Conservation (phyloP, 345 rosid genomes). For the Cardiospermum halicacabum region DNA sequence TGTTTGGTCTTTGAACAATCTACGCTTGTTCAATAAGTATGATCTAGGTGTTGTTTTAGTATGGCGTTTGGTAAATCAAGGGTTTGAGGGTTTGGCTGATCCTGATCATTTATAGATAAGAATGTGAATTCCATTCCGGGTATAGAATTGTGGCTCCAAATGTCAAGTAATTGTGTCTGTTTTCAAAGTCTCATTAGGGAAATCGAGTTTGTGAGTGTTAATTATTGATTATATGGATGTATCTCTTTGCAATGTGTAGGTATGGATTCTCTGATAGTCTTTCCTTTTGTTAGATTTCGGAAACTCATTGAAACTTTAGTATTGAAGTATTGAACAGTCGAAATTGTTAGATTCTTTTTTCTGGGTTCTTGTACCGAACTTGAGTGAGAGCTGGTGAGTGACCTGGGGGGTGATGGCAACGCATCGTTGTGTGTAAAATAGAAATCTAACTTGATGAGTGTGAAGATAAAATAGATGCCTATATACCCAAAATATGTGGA, state of each 20-base stretch:
- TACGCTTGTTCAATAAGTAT: background rate
- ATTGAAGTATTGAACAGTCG: too few species aligned
- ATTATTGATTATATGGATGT: background rate
- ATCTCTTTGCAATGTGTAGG: background rate
- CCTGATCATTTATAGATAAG: background rate
- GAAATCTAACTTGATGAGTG: too few species aligned
- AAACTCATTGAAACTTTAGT: too few species aligned
- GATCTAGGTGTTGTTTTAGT: background rate
- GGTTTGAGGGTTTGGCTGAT: background rate
- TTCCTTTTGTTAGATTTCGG: too few species aligned
- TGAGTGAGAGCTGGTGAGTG: too few species aligned
- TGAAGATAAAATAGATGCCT: too few species aligned
- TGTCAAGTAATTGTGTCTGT: background rate
- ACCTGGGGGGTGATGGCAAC: too few species aligned
- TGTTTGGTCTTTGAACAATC: background rate
- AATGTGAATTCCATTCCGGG: background rate
- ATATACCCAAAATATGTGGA: too few species aligned
- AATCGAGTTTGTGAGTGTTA: background rate
- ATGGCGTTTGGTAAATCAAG: background rate
- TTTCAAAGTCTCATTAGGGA: background rate
- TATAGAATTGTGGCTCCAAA: background rate
- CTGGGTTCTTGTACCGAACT: too few species aligned
- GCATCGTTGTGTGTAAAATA: too few species aligned
- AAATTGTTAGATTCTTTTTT: too few species aligned
- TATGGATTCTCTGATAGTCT: too few species aligned